Evolutionary conservation across 331 rosid genomes (phyloP), one percentile per base, ranked within the genome.

Genomic region (Quercus tomentella): DNA sequence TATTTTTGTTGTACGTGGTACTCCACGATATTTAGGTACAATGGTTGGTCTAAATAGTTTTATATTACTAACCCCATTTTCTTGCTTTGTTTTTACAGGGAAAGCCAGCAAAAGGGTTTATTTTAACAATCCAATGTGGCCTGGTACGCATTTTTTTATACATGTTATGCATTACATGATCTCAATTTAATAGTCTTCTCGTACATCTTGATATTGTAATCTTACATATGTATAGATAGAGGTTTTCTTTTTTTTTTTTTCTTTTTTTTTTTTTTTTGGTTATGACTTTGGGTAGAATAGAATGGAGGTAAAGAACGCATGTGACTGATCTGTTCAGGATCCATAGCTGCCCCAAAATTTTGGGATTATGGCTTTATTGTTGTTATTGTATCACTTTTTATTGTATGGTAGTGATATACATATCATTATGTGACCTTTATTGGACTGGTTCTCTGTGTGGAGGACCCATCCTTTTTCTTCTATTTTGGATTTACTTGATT

Each of bases 121-220:
- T 86, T 96, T 91, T 90, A 93, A 96, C 98, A 96, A 93, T 78
- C 99, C 98, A 6, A 91, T 96, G 99, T 96, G 99, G 98, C 97
- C 97, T n/a, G 99, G 99, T 96, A 84, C 26, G 83, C 74, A 55
- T 74, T 61, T 54, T 68, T 41, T 62, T 51, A 11, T 74, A 56
- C 54, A 11, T 8, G 43, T 66, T 77, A 37, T 56, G 5, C 57
- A 16, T 35, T 67, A 33, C 70, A 2, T 82, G 28, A 57, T 66
- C 70, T 26, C 72, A 37, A 25, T 31, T 23, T 67, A 49, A 49
- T 49, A 12, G 15, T 14, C 54, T 49, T 49, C 11, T 31, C 35
- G 31, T 26, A 30, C 23, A 5, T 75, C 43, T 49, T 5, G 54
- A 11, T 68, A 33, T 22, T 28, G 23, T 33, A 12, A 11, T 15